These are phyloP conservation scores for Wickerhamiella australiensis DNA, from an alignment of 805 yeast genomes.

Conservation along the genomic window DNA sequence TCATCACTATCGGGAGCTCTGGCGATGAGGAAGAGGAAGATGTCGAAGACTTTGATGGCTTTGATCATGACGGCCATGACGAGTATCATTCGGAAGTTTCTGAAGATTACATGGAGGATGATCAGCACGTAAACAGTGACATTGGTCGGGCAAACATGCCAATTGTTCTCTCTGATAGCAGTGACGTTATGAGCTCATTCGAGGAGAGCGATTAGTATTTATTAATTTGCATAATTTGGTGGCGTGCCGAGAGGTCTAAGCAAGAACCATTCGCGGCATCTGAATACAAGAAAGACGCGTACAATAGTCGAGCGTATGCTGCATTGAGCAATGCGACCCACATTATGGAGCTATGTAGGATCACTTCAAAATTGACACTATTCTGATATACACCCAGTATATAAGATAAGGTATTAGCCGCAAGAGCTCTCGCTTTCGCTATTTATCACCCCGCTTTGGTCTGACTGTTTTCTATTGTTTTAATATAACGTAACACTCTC, in stretches of 20 bases:
- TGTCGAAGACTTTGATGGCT: neutral
- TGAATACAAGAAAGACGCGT: no score
- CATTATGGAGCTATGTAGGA: no score
- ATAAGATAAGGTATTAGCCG: no score
- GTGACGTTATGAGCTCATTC: slow-evolving; percentile 9
- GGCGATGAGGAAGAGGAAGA: neutral
- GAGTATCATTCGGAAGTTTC: neutral
- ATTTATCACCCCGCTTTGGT: no score
- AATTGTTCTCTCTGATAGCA: slow-evolving; percentile 4
- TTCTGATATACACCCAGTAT: no score
- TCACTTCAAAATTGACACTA: no score
- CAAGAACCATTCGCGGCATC: no score
- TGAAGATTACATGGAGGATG: neutral
- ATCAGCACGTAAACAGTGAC: neutral
- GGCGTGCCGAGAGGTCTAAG: no score
- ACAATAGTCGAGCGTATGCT: no score
- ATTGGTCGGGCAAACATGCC: slow-evolving; percentile 6
- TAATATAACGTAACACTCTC: neutral
- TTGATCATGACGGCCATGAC: neutral
- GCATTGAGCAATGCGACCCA: neutral
- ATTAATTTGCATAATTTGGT: neutral
- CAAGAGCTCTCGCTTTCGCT: no score
- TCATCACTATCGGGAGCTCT: neutral
- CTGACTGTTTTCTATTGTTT: neutral
- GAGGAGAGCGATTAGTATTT: slow-evolving; percentile 9